phyloP scores from a whole-genome alignment of 2,329 filamentous ascomycete genomes.

The Fusarium transvaalense region DNA sequence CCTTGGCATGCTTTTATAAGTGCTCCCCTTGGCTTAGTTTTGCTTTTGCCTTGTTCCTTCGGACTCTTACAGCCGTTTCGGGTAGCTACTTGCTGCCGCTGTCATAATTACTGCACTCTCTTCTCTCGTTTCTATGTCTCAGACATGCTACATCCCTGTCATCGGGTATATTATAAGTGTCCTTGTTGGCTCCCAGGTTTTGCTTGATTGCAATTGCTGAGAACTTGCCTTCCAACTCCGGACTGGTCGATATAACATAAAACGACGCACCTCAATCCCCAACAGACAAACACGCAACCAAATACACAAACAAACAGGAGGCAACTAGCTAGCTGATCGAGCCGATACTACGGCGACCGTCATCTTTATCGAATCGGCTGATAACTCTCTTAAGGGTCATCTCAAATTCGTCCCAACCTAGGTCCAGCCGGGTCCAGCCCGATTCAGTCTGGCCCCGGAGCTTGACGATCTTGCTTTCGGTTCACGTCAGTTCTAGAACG shows the following conservation, averaged over 20 bases:
- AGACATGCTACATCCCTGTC: conserved; percentile 25
- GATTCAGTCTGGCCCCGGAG: conserved; percentile 39
- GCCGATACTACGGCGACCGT: neutral
- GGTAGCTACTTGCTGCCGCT: neutral
- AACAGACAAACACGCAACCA: conserved; percentile 18
- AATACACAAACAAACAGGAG: conserved; percentile 3
- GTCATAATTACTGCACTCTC: conserved; percentile 27
- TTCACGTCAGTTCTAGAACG: conserved; percentile 42
- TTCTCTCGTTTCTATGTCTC: conserved; percentile 37
- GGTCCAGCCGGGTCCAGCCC: conserved; percentile 38
- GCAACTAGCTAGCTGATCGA: neutral
- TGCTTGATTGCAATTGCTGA: conserved; percentile 12
- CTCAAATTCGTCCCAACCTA: conserved; percentile 31
- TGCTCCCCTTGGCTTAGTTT: conserved; percentile 29
- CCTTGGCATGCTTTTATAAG: conserved; percentile 29
- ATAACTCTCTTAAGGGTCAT: conserved; percentile 8
- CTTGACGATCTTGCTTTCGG: conserved; percentile 34
- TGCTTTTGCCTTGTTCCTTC: conserved; percentile 41
- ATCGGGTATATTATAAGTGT: conserved; percentile 28
- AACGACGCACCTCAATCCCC: neutral
- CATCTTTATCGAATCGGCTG: conserved; percentile 12
- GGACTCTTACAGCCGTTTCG: conserved; percentile 7
- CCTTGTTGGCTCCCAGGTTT: conserved; percentile 2
- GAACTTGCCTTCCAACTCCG: neutral
- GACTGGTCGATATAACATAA: conserved; percentile 17